Evolutionary conservation across 163 green algal genomes (phyloP), one percentile per base, ranked within the genome.

Genomic region (Dunaliella salina): DNA sequence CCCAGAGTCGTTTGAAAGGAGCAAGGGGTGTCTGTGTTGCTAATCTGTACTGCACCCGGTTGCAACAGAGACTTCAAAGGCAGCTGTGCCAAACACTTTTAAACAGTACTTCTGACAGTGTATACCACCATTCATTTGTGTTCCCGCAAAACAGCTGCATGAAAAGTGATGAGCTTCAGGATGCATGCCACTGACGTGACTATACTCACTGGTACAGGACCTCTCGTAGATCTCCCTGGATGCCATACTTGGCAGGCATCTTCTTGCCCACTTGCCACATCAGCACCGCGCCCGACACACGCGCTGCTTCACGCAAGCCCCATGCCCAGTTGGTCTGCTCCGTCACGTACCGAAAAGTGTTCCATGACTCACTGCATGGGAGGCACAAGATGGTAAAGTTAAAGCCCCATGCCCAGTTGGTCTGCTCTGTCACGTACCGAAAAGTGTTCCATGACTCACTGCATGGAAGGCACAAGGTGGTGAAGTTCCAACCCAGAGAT

Each of bases 321-420:
- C 91, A 97, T 86, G 89, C 89, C 89, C 94, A 96, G 40, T 91
- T 89, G 33, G 88, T 92, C 87, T 97, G 91, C 40, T 94, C 87
- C 0, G 95, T 95, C 91, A 99, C 98, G 96, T 99, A 99, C 79
- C 97, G 93, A 90, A 99, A 99, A 0, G 95, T 97, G 80, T 98
- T 89, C 83, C 94, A 95, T 0, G 95, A 92, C 89, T 99, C 97
- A 22, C 90, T 93, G 84, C 83, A 80, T n/a, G 29, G 67, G 35
- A 78, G 40, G 40, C 40, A 8, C 3, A 50, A 50, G 40, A 15
- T 50, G 40, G 40, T 50, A 50, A 50, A 50, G 40, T 50, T 50
- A n/a, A 90, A 93, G 85, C 84, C 93, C 91, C 91, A 97, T 86
- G 89, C 89, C 89, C 94, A 96, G 40, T 91, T 89, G 33, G 88